Evolutionary conservation across 495 filamentous ascomycete genomes (phyloP).

Genomic region (Penicillium parvum): DNA sequence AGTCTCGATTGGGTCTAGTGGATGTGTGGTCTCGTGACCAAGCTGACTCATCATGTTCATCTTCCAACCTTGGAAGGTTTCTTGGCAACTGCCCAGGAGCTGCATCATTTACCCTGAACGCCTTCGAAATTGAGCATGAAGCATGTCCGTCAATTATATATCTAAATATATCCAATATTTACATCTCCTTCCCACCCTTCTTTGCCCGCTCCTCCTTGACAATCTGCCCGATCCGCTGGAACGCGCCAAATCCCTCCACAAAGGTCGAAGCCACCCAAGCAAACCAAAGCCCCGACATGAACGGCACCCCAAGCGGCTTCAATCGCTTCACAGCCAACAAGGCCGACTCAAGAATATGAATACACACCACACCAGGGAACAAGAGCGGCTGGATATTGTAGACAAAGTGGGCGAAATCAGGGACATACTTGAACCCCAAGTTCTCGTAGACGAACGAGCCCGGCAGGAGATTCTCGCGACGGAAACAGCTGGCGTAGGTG

Average conservation of each 20-base stretch:
- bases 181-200: constrained; percentile 33
- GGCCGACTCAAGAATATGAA: constrained; percentile 52
- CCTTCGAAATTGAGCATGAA: too few species aligned
- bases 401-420: constrained; percentile 48
- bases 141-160: too few species aligned
- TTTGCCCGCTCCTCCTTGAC: constrained; percentile 49
- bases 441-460: constrained; percentile 52
- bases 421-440: constrained; percentile 37
- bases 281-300: constrained; percentile 54
- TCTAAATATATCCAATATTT: not conserved
- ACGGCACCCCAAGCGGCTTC: constrained; percentile 51
- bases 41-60: constrained; percentile 17
- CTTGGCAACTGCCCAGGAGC: too few species aligned
- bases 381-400: constrained; percentile 45
- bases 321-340: constrained; percentile 49
- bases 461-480: constrained; percentile 49
- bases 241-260: constrained; percentile 55
- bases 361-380: constrained; percentile 40
- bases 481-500: constrained; percentile 40
- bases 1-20: constrained; percentile 18
- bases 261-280: constrained; percentile 54
- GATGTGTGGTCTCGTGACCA: constrained; percentile 14
- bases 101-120: too few species aligned
- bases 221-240: constrained; percentile 50
- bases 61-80: too few species aligned